Conservation (phyloP, 1,139 yeast species). For the Yueomyces sp. region DNA sequence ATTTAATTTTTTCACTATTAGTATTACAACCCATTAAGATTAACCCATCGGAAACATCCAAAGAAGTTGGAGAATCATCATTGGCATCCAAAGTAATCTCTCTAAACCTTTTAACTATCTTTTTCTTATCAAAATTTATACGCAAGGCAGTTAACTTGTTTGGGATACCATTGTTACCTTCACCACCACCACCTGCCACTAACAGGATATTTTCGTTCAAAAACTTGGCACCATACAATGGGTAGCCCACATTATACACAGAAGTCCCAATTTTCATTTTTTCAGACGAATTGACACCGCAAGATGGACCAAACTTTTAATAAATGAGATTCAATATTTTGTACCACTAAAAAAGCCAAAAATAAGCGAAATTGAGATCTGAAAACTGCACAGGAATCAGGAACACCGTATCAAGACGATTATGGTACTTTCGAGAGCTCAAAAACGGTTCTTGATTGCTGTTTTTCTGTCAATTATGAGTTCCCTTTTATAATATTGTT, state of each 20-base stretch:
- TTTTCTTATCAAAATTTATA: constrained; percentile 40
- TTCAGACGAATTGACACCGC: background rate
- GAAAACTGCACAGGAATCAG: no score
- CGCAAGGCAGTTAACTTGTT: constrained; percentile 69
- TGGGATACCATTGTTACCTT: constrained; percentile 78
- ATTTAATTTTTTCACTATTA: constrained; percentile 38
- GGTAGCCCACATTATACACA: constrained; percentile 52
- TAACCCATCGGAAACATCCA: constrained; percentile 41
- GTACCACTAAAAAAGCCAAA: no score
- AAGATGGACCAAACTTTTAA: no score
- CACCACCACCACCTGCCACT: constrained; percentile 93
- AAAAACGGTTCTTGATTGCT: no score
- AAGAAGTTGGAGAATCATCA: constrained; percentile 66
- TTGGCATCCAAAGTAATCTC: constrained; percentile 49
- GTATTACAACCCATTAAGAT: constrained; percentile 71
- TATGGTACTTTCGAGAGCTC: no score
- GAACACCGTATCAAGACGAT: no score
- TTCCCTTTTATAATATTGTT: no score
- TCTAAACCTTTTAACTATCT: constrained; percentile 46
- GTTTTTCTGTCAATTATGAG: no score
- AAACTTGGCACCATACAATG: constrained; percentile 70
- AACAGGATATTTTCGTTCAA: constrained; percentile 48
- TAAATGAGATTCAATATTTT: no score
- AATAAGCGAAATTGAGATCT: no score
- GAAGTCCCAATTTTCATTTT: constrained; percentile 23